phyloP scores from a whole-genome alignment of 257 asterid species.

The Solanum chaucha region DNA sequence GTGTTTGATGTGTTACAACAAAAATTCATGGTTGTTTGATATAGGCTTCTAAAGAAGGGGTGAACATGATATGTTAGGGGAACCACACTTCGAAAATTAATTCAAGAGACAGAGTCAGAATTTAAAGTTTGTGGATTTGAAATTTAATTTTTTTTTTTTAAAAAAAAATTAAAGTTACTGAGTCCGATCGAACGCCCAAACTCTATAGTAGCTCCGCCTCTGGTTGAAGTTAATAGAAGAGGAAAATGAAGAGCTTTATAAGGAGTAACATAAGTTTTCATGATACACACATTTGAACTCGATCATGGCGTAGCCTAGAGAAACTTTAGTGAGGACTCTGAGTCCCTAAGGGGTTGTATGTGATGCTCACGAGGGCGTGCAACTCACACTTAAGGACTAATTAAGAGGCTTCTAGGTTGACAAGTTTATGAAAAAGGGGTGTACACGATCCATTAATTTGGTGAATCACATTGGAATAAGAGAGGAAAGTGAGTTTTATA shows the following conservation, averaged over 20 bases:
- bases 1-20: not conserved
- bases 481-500: not conserved
- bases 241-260: not conserved
- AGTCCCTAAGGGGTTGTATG: not conserved
- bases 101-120: not conserved
- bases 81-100: not conserved
- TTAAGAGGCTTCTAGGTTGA: not conserved
- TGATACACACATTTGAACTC: not conserved
- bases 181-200: too few species aligned
- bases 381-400: not conserved
- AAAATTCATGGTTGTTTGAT: not conserved
- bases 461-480: not conserved
- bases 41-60: not conserved
- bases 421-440: not conserved
- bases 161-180: not conserved
- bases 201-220: not conserved
- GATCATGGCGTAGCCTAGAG: not conserved
- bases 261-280: not conserved
- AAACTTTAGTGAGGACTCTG: not conserved
- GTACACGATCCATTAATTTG: not conserved
- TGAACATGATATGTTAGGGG: not conserved
- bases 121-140: not conserved
- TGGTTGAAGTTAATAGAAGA: accelerated
- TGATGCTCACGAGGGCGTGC: not conserved
- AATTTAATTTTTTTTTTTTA: too few species aligned